Base-by-base conservation (phyloP, 192 early-diverging fungal genomes). In the Umbelopsis ramanniana region DNA sequence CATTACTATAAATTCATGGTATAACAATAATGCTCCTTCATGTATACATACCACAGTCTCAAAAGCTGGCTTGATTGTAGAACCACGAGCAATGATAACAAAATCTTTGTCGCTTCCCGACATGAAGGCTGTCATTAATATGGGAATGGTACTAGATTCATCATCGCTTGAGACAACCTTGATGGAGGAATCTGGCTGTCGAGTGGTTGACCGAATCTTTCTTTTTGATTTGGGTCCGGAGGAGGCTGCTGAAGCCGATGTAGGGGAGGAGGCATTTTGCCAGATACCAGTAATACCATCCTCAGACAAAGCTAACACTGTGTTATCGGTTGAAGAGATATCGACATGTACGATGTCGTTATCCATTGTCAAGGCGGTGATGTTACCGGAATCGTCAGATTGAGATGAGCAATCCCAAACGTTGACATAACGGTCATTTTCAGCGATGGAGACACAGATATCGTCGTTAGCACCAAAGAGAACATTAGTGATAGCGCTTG, bases 391-490 rank as follows among this genome's bases (percentile, higher is more conserved):
- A 57, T 82, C 73, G 21, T 79, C 67, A 50, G 76, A 81, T 12
- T 76, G 76, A 40, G 60, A 67, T 21, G 79, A 75, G 55, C 78
- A 77, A 21, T 87, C 82, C 86, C 86, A 87, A 26, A 87, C 78
- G 69, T 87, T 87, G 19, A 87, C 81, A 68, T 81, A 85, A 15
- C 86, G 80, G 71, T 84, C 85, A 54, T 86, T 77, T 53, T 84
- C 81, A 14, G 83, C 84, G 11, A 72, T 79, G 2, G 81, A 83
- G 10, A 83, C 74, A 40, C 80, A 75, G 12, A 86, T 74, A 74
- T 82, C 79, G 67, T 88, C 85, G 26, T 80, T 52, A 2, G 69
- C 68, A 21, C 38, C 54, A 47, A 87, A 87, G 21, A 82, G 68
- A 45, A 87, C 67, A 33, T 84, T 80, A 6, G 81, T 84, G 66